phyloP scores from a whole-genome alignment of 345 rosid genomes.

The Eucalyptus caleyi region DNA sequence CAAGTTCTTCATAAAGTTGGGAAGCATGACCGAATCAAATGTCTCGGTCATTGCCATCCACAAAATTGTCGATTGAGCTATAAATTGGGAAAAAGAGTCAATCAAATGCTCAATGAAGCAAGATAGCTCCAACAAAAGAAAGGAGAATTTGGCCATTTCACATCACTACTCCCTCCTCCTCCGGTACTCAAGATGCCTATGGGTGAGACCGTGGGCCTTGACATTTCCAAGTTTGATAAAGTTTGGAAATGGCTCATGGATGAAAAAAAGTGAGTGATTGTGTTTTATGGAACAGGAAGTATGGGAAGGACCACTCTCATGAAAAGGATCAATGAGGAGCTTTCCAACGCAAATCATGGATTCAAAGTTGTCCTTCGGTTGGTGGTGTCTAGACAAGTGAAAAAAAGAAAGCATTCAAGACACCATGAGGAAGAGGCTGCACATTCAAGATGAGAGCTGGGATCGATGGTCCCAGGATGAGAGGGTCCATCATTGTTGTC shows the following conservation, averaged over 20 bases:
- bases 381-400: neutral
- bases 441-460: neutral
- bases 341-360: neutral
- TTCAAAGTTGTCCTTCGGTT: neutral
- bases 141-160: neutral
- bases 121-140: neutral
- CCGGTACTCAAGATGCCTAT: neutral
- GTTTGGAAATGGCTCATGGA: neutral
- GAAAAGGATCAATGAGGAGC: neutral
- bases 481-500: neutral
- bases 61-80: neutral
- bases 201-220: neutral
- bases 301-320: conserved; percentile 7
- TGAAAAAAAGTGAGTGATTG: neutral
- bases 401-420: neutral
- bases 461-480: neutral
- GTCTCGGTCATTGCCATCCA: neutral
- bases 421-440: neutral
- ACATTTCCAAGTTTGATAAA: neutral
- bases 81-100: neutral
- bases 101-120: neutral
- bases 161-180: neutral
- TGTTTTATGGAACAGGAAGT: neutral
- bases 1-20: neutral
- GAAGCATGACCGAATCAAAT: neutral